Percentiles rank a stretch among this genome's conserved stretches.
These are phyloP conservation scores for Hypoxylon lenormandii DNA, from an alignment of 495 filamentous ascomycete species.

Conservation along the genomic window DNA sequence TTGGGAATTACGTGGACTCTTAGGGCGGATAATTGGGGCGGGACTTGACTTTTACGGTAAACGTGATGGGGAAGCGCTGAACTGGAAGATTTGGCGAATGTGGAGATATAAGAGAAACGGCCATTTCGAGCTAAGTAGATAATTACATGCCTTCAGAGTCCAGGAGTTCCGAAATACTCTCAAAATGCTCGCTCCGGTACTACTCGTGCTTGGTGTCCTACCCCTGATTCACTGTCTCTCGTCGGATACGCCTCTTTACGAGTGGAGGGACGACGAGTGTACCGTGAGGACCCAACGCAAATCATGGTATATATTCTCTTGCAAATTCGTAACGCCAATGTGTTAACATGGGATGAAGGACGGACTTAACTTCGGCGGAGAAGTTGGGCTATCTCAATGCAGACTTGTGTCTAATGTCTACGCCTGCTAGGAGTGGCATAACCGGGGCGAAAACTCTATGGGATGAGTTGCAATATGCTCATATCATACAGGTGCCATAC, in stretches of 20 bases:
- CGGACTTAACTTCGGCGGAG: constrained; percentile 53
- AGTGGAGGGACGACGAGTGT: constrained; percentile 8
- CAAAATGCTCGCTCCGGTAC: constrained; percentile 20
- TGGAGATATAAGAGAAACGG: background rate
- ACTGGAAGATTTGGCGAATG: background rate
- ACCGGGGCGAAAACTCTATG: constrained; percentile 53
- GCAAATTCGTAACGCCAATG: background rate
- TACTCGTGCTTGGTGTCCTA: constrained; percentile 8
- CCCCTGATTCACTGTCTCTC: constrained; percentile 9
- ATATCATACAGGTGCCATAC: constrained; percentile 49
- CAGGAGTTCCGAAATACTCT: background rate
- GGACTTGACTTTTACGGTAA: constrained; percentile 12
- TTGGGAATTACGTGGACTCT: constrained; percentile 23
- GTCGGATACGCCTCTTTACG: background rate
- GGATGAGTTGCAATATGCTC: constrained; percentile 60
- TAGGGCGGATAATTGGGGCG: constrained; percentile 20
- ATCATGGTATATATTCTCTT: constrained; percentile 16
- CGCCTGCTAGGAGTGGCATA: constrained; percentile 48
- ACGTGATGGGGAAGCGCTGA: background rate
- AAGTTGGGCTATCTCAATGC: constrained; percentile 59
- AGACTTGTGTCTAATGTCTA: constrained; percentile 60
- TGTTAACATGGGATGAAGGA: too few relatives aligned
- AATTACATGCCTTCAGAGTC: background rate
- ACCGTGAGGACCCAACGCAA: constrained; percentile 11
- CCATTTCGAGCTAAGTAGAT: background rate